A percentile compares a stretch with the other conserved stretches of the same genome.
phyloP scores from a whole-genome alignment of 805 yeast species.

The Sugiyamaella americana region DNA sequence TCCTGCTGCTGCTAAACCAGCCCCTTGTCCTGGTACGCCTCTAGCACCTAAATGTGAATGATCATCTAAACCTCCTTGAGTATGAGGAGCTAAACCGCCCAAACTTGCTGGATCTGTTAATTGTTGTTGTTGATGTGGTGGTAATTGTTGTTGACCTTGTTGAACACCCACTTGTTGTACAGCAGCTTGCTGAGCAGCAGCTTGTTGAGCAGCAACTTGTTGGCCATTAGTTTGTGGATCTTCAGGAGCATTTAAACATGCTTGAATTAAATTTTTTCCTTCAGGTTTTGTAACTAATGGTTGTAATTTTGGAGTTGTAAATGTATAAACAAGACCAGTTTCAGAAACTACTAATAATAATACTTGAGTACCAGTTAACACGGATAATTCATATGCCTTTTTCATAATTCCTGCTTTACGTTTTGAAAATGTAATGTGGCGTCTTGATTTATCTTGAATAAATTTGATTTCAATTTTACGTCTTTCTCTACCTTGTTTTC shows the following conservation, averaged over 20 bases:
- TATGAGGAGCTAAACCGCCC: conserved; percentile 10
- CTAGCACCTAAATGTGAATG: conserved; percentile 11
- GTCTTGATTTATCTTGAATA: conserved; percentile 94
- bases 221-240: conserved; percentile 39
- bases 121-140: conserved; percentile 41
- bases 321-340: conserved; percentile 97
- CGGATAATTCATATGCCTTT: conserved; percentile 97
- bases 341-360: conserved; percentile 90
- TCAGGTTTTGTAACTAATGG: conserved; percentile 96
- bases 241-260: conserved; percentile 96
- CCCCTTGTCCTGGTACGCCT: conserved; percentile 19
- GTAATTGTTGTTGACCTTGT: conserved; percentile 24
- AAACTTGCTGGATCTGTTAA: conserved; percentile 7
- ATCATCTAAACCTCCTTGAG: conserved; percentile 19
- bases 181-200: conserved; percentile 27
- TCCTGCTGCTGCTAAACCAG: conserved; percentile 10
- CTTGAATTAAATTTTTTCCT: conserved; percentile 94
- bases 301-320: conserved; percentile 98
- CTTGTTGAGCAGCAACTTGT: conserved; percentile 24
- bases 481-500: conserved; percentile 45
- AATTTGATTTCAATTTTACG: conserved; percentile 96
- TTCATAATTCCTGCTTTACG: conserved; percentile 99
- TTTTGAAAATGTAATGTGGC: conserved; percentile 96
- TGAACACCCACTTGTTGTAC: conserved; percentile 23
- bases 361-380: conserved; percentile 96